Evolutionary conservation across 305 asterid species (phyloP).

Genomic region (Fraxinus xanthoxyloides): DNA sequence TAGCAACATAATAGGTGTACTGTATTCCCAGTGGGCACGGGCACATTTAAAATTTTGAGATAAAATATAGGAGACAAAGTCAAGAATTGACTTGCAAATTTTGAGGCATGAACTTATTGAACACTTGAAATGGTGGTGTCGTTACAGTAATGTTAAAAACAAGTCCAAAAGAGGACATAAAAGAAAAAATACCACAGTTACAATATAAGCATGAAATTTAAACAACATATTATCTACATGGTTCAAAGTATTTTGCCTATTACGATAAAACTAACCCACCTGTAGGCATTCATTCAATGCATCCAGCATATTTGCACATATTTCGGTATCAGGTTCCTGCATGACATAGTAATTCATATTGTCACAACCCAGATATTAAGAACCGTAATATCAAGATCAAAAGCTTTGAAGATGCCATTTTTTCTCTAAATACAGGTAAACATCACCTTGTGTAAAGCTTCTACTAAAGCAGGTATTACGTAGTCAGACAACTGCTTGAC

Average conservation of each 20-base stretch:
- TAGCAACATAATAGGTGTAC: neutral
- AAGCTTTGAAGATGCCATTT: neutral
- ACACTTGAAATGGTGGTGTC: neutral
- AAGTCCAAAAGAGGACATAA: neutral
- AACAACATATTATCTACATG: neutral
- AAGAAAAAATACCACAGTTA: neutral
- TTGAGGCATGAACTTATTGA: neutral
- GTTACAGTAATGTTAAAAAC: neutral
- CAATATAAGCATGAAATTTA: neutral
- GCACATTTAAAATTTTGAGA: neutral
- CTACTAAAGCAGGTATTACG: constrained; percentile 84
- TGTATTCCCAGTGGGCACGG: neutral
- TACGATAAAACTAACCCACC: constrained; percentile 39
- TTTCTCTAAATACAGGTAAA: constrained; percentile 2
- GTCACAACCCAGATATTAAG: constrained; percentile 22
- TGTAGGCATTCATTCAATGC: constrained; percentile 81
- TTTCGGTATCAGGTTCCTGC: constrained; percentile 94
- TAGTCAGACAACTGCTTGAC: constrained; percentile 85
- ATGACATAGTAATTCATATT: constrained; percentile 14
- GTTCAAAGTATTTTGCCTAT: neutral
- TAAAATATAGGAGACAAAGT: neutral
- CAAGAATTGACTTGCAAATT: neutral
- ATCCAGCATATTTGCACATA: constrained; percentile 80
- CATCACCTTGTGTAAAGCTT: constrained; percentile 90
- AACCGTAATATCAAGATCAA: neutral